Base-by-base conservation (phyloP, 1,284 basidiomycete genomes). In the Puccinia coronata region DNA sequence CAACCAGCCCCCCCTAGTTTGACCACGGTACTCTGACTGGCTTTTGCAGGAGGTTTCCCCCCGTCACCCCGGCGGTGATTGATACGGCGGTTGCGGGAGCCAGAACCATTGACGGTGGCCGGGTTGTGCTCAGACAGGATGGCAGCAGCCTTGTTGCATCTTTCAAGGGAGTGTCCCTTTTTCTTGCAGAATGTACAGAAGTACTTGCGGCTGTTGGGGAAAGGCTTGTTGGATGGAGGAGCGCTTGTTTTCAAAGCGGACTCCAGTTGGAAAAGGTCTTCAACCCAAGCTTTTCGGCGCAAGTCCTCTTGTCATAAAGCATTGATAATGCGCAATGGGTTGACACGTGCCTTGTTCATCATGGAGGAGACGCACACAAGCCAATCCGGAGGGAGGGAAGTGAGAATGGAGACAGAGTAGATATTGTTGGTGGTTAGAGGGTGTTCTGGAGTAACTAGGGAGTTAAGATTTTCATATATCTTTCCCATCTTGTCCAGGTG, bases 351-450 rank as follows among this genome's bases (percentile, higher is more conserved):
- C 20, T 59, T 23, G 20, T 73, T 53, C 71, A n/a, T n/a, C n/a
- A n/a, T n/a, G n/a, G n/a, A n/a, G n/a, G n/a, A n/a, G n/a, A n/a
- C n/a, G n/a, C n/a, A n/a, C n/a, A n/a, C n/a, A n/a, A n/a, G n/a
- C n/a, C n/a, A n/a, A n/a, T n/a, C n/a, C n/a, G n/a, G n/a, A 73
- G 71, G 55, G 12, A 73, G 71, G 2, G 71, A 73, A 3, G 49
- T 57, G 4, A 57, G 36, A 28, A 57, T 73, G 34, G 43, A 53
- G 3, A 28, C 1, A 11, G 71, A 34, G 20, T 23, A 73, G 28
- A 73, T 73, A 6, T 73, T 31, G 3, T 53, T 25, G 2, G 25
- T 23, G 1, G n/a, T 73, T 73, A 51, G n/a, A n/a, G n/a, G n/a
- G n/a, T n/a, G n/a, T n/a, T n/a, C n/a, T n/a, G n/a, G n/a, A n/a